phyloP scores from a whole-genome alignment of 257 asterid genomes.

The Sherardia arvensis region DNA sequence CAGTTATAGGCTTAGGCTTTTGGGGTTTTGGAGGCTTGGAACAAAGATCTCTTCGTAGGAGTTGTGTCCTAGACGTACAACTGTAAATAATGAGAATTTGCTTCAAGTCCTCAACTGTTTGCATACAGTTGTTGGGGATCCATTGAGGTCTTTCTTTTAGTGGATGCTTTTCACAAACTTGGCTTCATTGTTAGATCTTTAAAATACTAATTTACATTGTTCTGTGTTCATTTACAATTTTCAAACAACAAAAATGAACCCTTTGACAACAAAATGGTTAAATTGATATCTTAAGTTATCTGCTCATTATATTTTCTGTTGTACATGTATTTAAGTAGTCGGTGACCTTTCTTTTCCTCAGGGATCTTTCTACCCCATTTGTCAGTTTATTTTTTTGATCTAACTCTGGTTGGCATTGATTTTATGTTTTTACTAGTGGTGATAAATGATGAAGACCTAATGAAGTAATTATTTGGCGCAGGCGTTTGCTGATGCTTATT shows the following conservation, averaged over 20 bases:
- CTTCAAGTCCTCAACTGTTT: background rate
- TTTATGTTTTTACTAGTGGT: background rate
- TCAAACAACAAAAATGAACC: background rate
- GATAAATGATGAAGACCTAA: constrained; percentile 5
- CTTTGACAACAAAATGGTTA: background rate
- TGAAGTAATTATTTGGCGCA: constrained; percentile 20
- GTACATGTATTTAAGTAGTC: background rate
- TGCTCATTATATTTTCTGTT: background rate
- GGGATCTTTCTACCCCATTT: background rate
- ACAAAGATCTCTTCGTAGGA: background rate
- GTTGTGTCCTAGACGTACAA: background rate
- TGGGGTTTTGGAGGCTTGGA: background rate
- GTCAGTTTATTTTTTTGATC: background rate
- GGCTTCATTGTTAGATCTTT: background rate
- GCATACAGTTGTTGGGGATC: too few relatives aligned
- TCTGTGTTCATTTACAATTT: background rate
- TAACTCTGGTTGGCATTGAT: background rate
- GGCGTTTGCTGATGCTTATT: constrained; percentile 99
- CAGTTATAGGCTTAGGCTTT: background rate
- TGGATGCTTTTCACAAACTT: background rate
- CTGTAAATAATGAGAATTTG: background rate
- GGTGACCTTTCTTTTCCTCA: background rate
- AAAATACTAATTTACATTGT: background rate
- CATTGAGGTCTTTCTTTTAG: background rate
- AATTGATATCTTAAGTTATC: background rate